phyloP scores from a whole-genome alignment of 148 eudicot species.

The Polygonum aviculare region DNA sequence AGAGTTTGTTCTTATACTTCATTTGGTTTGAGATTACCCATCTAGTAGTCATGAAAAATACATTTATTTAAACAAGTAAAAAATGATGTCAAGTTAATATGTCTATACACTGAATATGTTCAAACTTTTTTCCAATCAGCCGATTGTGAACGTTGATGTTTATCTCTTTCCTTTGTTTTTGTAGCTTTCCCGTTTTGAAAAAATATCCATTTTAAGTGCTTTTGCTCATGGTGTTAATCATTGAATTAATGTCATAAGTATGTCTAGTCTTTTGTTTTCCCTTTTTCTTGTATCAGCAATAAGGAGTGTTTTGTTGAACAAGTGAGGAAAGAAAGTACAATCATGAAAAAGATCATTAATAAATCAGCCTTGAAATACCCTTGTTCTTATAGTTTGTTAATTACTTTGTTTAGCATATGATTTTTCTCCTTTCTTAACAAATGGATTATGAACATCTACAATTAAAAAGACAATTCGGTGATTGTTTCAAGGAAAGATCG shows the following conservation, averaged over 20 bases:
- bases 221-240: slow-evolving; percentile 6
- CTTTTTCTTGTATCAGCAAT: neutral
- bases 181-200: neutral
- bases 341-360: neutral
- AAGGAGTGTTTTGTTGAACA: slow-evolving; percentile 1
- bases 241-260: slow-evolving; percentile 1
- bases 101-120: neutral
- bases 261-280: neutral
- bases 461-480: neutral
- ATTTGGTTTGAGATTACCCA: neutral
- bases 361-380: no score
- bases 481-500: neutral
- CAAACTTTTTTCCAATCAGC: slow-evolving; percentile 4
- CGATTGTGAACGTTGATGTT: neutral
- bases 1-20: neutral
- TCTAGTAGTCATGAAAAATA: neutral
- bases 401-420: neutral
- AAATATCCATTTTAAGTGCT: neutral
- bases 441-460: neutral
- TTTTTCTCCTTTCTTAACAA: neutral
- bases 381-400: neutral
- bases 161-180: neutral
- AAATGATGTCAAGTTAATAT: neutral
- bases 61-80: neutral
- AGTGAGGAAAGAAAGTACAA: neutral